Base-by-base conservation (phyloP, 257 asterid species). In the Datura wrightii region DNA sequence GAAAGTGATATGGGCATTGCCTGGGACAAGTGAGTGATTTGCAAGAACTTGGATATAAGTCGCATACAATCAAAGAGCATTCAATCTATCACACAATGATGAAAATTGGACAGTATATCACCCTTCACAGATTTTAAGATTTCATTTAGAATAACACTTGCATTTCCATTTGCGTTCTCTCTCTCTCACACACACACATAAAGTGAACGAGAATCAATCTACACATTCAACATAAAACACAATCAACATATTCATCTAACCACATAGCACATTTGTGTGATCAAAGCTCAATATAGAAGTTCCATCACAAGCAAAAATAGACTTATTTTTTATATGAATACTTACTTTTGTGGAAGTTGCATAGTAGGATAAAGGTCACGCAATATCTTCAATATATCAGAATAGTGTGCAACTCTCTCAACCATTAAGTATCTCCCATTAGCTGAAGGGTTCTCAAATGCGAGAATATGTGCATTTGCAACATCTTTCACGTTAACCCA, bases 401-500 rank as follows among this genome's bases (percentile, higher is more conserved):
- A 92, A 76, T 52, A 60, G 89, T 93, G 98, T 37, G 89, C 89
- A 63, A 88, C 87, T 3, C 89, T 89, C 86, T 90, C 97, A 39
- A 92, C 96, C 88, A 86, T 6, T 79, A 90, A 91, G 54, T 93
- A 93, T 85, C 98, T 89, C 76, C 98, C 97, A 83, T 84, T 88
- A 70, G 98, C 98, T 1, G 89, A 86, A 62, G 93, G 90, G 72
- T 89, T 91, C 88, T 94, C 98, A 65, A 81, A 91, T 37, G 94
- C 97, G 9, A 91, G 86, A 88, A 94, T 86, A 80, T 94, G 98
- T 18, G 98, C 96, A 58, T 89, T 83, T 9, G 96, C 97, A 42
- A 93, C 98, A 85, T 94, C 98, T 84, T 83, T 92, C 10, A 94
- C 98, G 74, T 93, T 85, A 7, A 92, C 91, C 97, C 95, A 91